Conservation (phyloP, 2,329 filamentous ascomycete genomes). For the Paracoccidioides lutzii region DNA sequence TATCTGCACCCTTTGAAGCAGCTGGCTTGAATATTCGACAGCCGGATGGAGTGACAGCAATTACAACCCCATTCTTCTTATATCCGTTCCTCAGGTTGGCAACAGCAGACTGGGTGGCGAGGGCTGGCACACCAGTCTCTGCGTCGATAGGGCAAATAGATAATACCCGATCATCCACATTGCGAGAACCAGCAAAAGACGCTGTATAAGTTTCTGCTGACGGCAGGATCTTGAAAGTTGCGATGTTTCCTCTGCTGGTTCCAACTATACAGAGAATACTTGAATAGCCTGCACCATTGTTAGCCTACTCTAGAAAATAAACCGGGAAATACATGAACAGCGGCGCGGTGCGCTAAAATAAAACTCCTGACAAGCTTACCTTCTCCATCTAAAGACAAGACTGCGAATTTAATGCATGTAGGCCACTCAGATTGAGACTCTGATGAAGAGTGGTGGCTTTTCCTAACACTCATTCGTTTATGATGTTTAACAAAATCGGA, state of each 20-base stretch:
- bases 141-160: slow-evolving; percentile 67
- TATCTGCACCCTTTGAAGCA: slow-evolving; percentile 77
- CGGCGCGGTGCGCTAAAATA: background rate
- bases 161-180: slow-evolving; percentile 57
- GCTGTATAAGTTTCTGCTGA: slow-evolving; percentile 59
- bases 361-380: slow-evolving; percentile 26
- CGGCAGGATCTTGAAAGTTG: slow-evolving; percentile 83
- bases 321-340: background rate
- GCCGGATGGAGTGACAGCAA: slow-evolving; percentile 61
- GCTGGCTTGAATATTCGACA: slow-evolving; percentile 82
- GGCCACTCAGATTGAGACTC: slow-evolving; percentile 55
- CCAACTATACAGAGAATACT: slow-evolving; percentile 88
- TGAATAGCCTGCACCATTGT: slow-evolving; percentile 54
- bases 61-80: slow-evolving; percentile 65
- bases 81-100: slow-evolving; percentile 61
- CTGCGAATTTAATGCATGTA: slow-evolving; percentile 75
- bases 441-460: slow-evolving; percentile 38
- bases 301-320: slow-evolving; percentile 1
- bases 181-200: slow-evolving; percentile 54
- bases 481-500: slow-evolving; percentile 63
- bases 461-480: slow-evolving; percentile 59
- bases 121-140: slow-evolving; percentile 61
- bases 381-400: slow-evolving; percentile 87
- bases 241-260: slow-evolving; percentile 68
- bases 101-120: slow-evolving; percentile 62